These are phyloP conservation scores for Fusarium decemcellulare DNA, from an alignment of 2,329 filamentous ascomycete species.

Conservation along the genomic window DNA sequence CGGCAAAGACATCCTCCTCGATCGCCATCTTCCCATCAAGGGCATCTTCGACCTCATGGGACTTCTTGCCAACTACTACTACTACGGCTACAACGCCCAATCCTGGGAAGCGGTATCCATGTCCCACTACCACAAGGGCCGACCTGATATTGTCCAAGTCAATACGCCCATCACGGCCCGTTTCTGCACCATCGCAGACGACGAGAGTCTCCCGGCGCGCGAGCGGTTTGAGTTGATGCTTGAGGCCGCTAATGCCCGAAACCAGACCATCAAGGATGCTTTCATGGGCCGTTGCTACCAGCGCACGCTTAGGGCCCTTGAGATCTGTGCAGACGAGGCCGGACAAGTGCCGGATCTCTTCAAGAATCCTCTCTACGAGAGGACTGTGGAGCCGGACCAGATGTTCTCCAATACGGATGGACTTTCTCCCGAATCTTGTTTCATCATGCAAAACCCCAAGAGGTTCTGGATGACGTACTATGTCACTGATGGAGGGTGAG, in stretches of 20 bases:
- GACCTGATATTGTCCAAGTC: constrained; percentile 30
- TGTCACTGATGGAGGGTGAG: constrained; percentile 28
- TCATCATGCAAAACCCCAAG: constrained; percentile 32
- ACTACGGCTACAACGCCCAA: constrained; percentile 25
- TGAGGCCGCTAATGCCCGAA: constrained; percentile 22
- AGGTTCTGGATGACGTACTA: constrained; percentile 34
- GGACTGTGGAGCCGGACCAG: constrained; percentile 26
- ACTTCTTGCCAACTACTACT: constrained; percentile 28
- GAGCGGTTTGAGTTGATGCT: constrained; percentile 20
- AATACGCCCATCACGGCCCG: constrained; percentile 16
- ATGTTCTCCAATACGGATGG: constrained; percentile 32
- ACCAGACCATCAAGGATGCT: constrained; percentile 29
- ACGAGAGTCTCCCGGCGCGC: constrained; percentile 8
- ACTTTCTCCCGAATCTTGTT: constrained; percentile 32
- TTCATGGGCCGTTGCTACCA: constrained; percentile 28
- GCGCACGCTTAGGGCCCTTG: constrained; percentile 23
- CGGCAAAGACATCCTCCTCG: constrained; percentile 23
- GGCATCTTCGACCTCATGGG: constrained; percentile 29
- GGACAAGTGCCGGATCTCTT: constrained; percentile 23
- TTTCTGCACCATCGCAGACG: constrained; percentile 27
- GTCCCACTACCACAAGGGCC: constrained; percentile 34
- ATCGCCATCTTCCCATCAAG: constrained; percentile 28
- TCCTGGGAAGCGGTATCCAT: constrained; percentile 33
- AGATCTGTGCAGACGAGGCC: constrained; percentile 15
- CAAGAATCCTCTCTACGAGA: constrained; percentile 23